Conservation (phyloP, 106 monocot genomes). For the Ottelia alismoides region DNA sequence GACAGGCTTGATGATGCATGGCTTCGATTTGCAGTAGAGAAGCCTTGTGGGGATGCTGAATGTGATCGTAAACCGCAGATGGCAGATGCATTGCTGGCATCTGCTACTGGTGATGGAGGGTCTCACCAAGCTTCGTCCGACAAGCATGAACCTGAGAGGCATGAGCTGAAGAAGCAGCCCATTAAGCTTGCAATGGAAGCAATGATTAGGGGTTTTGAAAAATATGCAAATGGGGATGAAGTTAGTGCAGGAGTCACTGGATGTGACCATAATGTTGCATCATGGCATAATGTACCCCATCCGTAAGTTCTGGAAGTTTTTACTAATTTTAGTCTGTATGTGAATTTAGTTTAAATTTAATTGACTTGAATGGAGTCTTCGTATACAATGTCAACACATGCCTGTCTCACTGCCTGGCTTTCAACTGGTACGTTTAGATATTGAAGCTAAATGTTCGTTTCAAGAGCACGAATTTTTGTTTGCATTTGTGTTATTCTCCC, state of each 20-base stretch:
- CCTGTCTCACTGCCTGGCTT: too few species aligned
- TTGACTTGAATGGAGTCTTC: too few species aligned
- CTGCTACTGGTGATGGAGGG: constrained; percentile 52
- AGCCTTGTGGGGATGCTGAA: constrained; percentile 25
- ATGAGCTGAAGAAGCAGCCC: constrained; percentile 9
- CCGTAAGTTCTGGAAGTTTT: too few species aligned
- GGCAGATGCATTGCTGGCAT: constrained; percentile 43
- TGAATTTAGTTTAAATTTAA: too few species aligned
- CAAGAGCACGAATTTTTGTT: too few species aligned
- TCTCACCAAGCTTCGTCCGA: constrained; percentile 33
- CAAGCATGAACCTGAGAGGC: not conserved
- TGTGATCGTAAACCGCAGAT: constrained; percentile 9
- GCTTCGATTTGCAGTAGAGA: constrained; percentile 73
- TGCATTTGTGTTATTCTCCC: too few species aligned
- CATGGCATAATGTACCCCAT: constrained; percentile 83
- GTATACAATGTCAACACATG: too few species aligned
- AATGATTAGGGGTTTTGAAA: constrained; percentile 71
- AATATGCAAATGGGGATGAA: constrained; percentile 25
- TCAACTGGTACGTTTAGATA: too few species aligned
- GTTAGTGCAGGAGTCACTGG: not conserved
- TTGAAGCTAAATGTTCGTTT: too few species aligned
- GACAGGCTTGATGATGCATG: constrained; percentile 85
- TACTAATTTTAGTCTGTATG: too few species aligned
- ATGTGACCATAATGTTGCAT: constrained; percentile 59
- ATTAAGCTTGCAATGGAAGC: constrained; percentile 81